Base-by-base conservation (phyloP, 192 early-diverging fungal genomes). In the Podila clonocystis region DNA sequence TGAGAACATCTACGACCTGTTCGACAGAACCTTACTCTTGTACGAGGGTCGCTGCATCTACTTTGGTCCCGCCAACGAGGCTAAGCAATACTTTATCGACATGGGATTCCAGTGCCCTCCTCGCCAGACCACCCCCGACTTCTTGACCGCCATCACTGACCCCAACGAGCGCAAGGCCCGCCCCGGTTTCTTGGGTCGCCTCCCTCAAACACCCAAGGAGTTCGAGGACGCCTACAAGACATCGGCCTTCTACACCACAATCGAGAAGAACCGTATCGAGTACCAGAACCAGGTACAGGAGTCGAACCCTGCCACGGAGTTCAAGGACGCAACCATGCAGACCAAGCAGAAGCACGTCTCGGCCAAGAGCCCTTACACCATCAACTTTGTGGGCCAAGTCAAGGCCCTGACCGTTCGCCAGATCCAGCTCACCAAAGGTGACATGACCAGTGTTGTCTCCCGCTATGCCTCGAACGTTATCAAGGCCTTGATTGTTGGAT, bases 1-100 rank as follows among this genome's bases (percentile, higher is more conserved):
- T 9, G 93, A 96, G 72, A 92, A 87, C 85, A 94, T 95, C 61
- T 94, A 89, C 76, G 78, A 87, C 34, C 75, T 94, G 26, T 94
- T 94, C 75, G 91, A 94, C 82, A 91, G 83, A 63, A 86, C 90
- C 11, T 74, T 92, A 64, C 84, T 94, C 20, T 65, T 94, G 4
- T 90, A 91, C 63, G 84, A 91, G 29, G 93, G 93, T 67, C 86
- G 86, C 33, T 88, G 88, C 65, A 84, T 93, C 65, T 94, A 89
- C 78, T 93, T 91, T 85, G 93, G 93, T 4, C 93, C 91, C 28
- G 83, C 73, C 8, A 75, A 72, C 60, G 50, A 83, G 9, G 93
- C 93, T 0, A 87, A 89, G 12, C 72, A 70, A 22, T 94, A 93
- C 67, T 93, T 94, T 76, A 82, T 85, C 50, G 71, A 82, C 5